Evolutionary conservation across 495 filamentous ascomycete species (phyloP), one percentile per base, ranked within the genome.

Genomic region (Mytilinidion resinicola): DNA sequence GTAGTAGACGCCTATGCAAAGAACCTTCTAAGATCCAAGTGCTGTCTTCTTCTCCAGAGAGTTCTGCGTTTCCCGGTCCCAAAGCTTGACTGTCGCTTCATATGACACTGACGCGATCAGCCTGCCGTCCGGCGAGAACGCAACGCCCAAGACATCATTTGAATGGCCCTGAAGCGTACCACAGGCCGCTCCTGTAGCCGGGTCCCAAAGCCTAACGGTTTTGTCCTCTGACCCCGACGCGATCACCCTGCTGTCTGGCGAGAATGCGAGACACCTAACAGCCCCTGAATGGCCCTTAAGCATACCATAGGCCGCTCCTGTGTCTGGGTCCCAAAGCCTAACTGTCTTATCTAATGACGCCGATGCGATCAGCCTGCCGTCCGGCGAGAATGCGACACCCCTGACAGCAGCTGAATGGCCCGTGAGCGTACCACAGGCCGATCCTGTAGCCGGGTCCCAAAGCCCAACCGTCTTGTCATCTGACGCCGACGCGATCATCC

Each of bases 51-150:
- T 17, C 39, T 42, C 39, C 39, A 42, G 1, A 42, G 17, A 4
- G 17, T 42, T 3, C 39, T 42, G 17, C 39, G 39, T 42, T 42
- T 12, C 35, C 21, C 4, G 35, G 36, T 53, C n/a, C 51, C 51
- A 53, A n/a, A 53, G 25, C 25, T 14, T 53, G 8, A 53, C 51
- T 14, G 51, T 53, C 2, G 3, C 7, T 3, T 53, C 36, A 14
- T n/a, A 3, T 36, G 51, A 53, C 35, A 19, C 51, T 19, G 51
- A 53, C 30, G 51, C 51, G 17, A 53, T 19, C 7, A 53, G 25
- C 51, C 30, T 17, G 51, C 51, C 21, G 51, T 53, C 51, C 51
- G 51, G 51, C 51, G 51, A 53, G 21, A 53, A 53, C 20, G 51
- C 51, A 12, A 39, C 51, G 25, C 15, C 51, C 17, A 5, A 2